Base-by-base conservation (phyloP, 2,329 filamentous ascomycete species). In the Fusarium siculi region DNA sequence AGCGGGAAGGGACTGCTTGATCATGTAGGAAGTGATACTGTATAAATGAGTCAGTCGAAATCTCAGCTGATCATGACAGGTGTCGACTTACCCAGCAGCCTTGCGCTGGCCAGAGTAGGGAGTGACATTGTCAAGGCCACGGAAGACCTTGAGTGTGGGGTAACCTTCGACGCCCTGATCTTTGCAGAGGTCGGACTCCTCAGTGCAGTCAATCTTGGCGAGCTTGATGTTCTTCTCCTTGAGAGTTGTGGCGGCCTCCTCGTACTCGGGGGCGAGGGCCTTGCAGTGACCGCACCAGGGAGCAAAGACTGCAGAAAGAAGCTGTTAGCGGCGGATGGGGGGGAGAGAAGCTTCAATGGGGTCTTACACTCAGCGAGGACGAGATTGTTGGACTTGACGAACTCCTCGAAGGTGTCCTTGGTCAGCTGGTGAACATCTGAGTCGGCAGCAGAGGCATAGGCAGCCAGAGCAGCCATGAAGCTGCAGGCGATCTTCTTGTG, bases 211-310 rank as follows among this genome's bases (percentile, higher is more conserved):
- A 78, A 97, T 85, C 91, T 97, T 96, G 84, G 89, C 93, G 63
- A 97, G 88, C 81, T 89, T 90, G 84, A 96, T 96, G 82, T 93
- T 89, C 91, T 96, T 96, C 85, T 94, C 93, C 89, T 95, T 96
- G 74, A 97, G 88, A 37, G 90, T 88, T 36, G 93, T 95, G 56
- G 94, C 94, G 58, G 94, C 93, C 83, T 93, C 91, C 86, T 97
- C 94, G 84, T 96, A 97, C 85, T 96, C 93, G 81, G 93, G 93
- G 72, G 93, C 96, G 76, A 99, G 93, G 69, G 96, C 96, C 89
- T 99, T 98, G 93, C 96, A 98, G 89, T 98, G 96, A 76, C 95
- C 96, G 79, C 93, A 97, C 95, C 96, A 97, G 78, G 96, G 95
- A 76, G 96, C 96, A 83, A 94, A 98, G 91, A 98, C 93, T 94